These are phyloP conservation scores for Aspergillus sp. DNA, from an alignment of 2,329 filamentous ascomycete genomes.

Conservation along the genomic window DNA sequence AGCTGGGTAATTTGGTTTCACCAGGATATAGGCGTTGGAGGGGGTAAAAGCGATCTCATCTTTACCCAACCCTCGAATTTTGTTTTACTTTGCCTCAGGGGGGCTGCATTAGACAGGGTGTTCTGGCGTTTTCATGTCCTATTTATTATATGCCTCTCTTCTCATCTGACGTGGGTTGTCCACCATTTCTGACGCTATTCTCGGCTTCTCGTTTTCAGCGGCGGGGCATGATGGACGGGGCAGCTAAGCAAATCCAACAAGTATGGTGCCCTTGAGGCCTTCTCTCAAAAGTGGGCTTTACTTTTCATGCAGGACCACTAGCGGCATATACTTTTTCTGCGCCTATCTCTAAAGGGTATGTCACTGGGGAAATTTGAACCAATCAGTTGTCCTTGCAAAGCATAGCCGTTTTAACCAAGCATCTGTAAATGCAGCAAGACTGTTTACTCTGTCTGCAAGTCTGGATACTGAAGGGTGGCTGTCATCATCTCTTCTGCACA, in stretches of 20 bases:
- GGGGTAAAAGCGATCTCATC: constrained; percentile 8
- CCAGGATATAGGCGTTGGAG: constrained; percentile 15
- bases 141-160: not conserved
- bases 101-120: not conserved
- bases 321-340: not conserved
- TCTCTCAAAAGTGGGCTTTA: not conserved
- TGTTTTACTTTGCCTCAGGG: not conserved
- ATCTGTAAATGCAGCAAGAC: not conserved
- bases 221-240: not conserved
- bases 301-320: not conserved
- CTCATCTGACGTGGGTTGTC: not conserved
- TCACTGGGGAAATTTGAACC: not conserved
- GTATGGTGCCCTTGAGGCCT: not conserved
- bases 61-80: not conserved
- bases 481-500: not conserved
- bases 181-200: not conserved
- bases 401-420: not conserved
- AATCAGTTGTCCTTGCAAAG: not conserved
- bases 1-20: constrained; percentile 10
- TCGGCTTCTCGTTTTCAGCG: not conserved
- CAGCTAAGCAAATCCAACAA: not conserved
- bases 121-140: not conserved
- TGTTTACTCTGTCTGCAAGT: not conserved
- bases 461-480: not conserved
- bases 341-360: not conserved